Evolutionary conservation across 2,329 filamentous ascomycete genomes (phyloP).

Genomic region (Bipolaris sorokiniana): DNA sequence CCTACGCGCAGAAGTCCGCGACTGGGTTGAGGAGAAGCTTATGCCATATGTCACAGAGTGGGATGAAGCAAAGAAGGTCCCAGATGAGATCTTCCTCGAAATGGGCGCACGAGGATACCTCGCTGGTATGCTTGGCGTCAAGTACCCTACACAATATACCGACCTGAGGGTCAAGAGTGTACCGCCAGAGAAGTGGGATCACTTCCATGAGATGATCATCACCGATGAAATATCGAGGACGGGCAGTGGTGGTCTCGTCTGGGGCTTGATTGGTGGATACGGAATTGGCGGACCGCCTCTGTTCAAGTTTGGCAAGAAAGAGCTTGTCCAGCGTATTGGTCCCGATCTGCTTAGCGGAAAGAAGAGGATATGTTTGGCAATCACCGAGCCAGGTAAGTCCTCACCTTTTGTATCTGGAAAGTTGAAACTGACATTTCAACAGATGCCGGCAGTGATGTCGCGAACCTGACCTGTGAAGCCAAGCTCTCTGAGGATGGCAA

Average conservation of each 20-base stretch:
- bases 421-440: constrained; percentile 14
- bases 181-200: constrained; percentile 87
- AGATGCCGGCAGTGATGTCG: constrained; percentile 93
- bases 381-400: constrained; percentile 74
- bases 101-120: constrained; percentile 70
- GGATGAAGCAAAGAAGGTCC: constrained; percentile 94
- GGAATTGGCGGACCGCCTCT: constrained; percentile 92
- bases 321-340: constrained; percentile 82
- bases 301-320: constrained; percentile 88
- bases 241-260: constrained; percentile 90
- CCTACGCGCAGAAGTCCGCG: constrained; percentile 85
- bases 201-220: constrained; percentile 96
- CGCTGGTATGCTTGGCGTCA: constrained; percentile 75
- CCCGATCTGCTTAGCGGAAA: constrained; percentile 88
- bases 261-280: constrained; percentile 94
- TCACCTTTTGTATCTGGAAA: not conserved
- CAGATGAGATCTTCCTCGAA: constrained; percentile 88
- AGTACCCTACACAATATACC: constrained; percentile 74
- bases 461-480: constrained; percentile 93
- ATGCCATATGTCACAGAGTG: constrained; percentile 93
- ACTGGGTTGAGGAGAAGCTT: constrained; percentile 89
- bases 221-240: constrained; percentile 92
- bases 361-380: constrained; percentile 96
- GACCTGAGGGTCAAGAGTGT: constrained; percentile 77
- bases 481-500: constrained; percentile 95